Percentiles rank a stretch among this genome's conserved stretches.
These are phyloP conservation scores for Debaryomyces robertsiae DNA, from an alignment of 1,139 yeast genomes.

Conservation along the genomic window DNA sequence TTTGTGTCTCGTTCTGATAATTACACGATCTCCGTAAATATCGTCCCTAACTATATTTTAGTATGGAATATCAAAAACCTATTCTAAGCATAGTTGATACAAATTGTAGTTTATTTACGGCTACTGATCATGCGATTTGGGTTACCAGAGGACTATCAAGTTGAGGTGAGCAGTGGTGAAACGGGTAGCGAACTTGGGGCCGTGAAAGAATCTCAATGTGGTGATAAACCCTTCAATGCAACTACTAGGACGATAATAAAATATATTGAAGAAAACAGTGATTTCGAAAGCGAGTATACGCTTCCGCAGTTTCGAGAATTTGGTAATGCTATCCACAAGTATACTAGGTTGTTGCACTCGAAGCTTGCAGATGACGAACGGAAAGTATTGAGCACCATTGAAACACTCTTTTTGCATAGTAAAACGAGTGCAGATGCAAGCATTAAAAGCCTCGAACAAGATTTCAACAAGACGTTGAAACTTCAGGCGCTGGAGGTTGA, in stretches of 20 bases:
- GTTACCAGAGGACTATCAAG: conserved; percentile 28
- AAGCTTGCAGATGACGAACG: conserved; percentile 5
- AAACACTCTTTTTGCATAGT: neutral
- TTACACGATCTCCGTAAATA: too few species aligned
- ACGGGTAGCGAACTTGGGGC: neutral
- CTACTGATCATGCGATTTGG: conserved; percentile 27
- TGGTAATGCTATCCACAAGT: conserved; percentile 1
- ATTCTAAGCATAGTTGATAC: too few species aligned
- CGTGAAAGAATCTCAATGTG: too few species aligned
- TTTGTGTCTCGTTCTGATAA: too few species aligned
- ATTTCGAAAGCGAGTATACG: neutral
- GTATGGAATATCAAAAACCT: conserved; percentile 2
- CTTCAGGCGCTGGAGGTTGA: conserved; percentile 24
- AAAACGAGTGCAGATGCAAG: conserved; percentile 5
- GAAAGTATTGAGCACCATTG: neutral
- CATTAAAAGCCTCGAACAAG: conserved; percentile 6
- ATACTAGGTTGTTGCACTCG: neutral
- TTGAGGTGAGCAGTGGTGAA: conserved; percentile 17
- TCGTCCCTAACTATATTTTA: too few species aligned
- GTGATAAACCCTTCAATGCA: neutral
- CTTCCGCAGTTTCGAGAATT: conserved; percentile 5
- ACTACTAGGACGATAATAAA: conserved; percentile 4
- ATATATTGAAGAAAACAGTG: conserved; percentile 3
- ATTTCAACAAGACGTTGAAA: conserved; percentile 8
- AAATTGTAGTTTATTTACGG: too few species aligned